Percentiles rank a stretch among this genome's conserved stretches.
These are phyloP conservation scores for Pseudocercospora fijiensis DNA, from an alignment of 2,329 filamentous ascomycete species.

Conservation along the genomic window DNA sequence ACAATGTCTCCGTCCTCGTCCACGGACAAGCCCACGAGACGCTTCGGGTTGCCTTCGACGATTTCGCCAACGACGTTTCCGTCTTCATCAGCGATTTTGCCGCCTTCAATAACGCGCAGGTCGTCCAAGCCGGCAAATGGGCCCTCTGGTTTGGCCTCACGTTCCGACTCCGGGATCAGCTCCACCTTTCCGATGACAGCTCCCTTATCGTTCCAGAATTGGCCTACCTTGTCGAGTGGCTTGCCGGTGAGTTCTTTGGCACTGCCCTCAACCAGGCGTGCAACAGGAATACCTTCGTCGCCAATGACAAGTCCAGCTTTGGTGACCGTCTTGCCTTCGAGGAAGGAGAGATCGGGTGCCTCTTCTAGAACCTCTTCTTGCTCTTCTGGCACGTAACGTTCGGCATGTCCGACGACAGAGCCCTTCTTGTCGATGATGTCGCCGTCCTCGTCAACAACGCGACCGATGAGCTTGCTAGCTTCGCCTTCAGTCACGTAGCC, in stretches of 20 bases:
- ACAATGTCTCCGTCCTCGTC: slow-evolving; percentile 81
- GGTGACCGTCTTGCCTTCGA: slow-evolving; percentile 51
- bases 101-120: slow-evolving; percentile 49
- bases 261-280: slow-evolving; percentile 67
- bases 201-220: slow-evolving; percentile 71
- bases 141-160: slow-evolving; percentile 51
- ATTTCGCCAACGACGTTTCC: slow-evolving; percentile 54
- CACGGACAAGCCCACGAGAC: slow-evolving; percentile 69
- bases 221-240: slow-evolving; percentile 70
- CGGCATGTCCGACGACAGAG: slow-evolving; percentile 53
- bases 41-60: slow-evolving; percentile 59
- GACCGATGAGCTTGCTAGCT: slow-evolving; percentile 52
- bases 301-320: slow-evolving; percentile 54
- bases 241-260: slow-evolving; percentile 62
- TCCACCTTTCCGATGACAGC: slow-evolving; percentile 68
- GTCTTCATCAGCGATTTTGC: slow-evolving; percentile 52
- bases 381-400: slow-evolving; percentile 63
- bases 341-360: slow-evolving; percentile 45
- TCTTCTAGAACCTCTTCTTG: slow-evolving; percentile 54
- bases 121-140: slow-evolving; percentile 52
- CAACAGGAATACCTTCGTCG: slow-evolving; percentile 54
- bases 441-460: slow-evolving; percentile 53
- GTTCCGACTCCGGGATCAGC: slow-evolving; percentile 66
- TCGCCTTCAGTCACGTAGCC: slow-evolving; percentile 52
- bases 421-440: slow-evolving; percentile 56